A percentile compares a stretch with the other conserved stretches of the same genome.
Evolutionary conservation across 2,329 filamentous ascomycete species (phyloP).

Genomic region (Cercospora janseana): DNA sequence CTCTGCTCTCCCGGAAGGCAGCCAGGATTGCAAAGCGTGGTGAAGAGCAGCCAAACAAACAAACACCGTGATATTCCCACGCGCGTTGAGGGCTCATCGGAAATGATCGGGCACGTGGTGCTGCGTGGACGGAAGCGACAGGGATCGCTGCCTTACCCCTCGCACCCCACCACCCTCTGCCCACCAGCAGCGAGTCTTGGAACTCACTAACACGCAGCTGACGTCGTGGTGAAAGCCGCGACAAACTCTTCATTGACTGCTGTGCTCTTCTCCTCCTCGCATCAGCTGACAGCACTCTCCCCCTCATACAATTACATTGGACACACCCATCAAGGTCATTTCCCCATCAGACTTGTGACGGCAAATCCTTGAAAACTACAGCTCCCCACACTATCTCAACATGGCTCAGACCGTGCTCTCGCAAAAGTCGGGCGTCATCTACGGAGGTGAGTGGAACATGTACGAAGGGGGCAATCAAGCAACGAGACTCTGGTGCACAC

Average conservation of each 20-base stretch:
- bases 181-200: no score
- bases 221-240: constrained; percentile 4
- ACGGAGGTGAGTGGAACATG: constrained; percentile 34
- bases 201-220: no score
- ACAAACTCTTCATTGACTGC: constrained; percentile 5
- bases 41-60: background rate
- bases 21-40: background rate
- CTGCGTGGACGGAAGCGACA: background rate
- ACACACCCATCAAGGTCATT: constrained; percentile 3
- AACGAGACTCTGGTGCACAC: no score
- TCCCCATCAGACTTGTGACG: constrained; percentile 1
- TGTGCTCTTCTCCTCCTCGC: background rate
- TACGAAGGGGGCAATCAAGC: no score
- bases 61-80: background rate
- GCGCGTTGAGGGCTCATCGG: background rate
- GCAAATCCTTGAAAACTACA: background rate
- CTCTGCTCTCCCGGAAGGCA: background rate
- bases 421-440: constrained; percentile 42
- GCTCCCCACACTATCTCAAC: constrained; percentile 10
- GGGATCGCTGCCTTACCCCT: background rate
- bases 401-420: constrained; percentile 35
- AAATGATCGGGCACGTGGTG: constrained; percentile 4
- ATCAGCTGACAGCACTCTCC: constrained; percentile 5
- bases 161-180: constrained; percentile 1
- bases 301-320: background rate